Base-by-base conservation (phyloP, 2,329 filamentous ascomycete genomes). In the Phialocephala sp. region DNA sequence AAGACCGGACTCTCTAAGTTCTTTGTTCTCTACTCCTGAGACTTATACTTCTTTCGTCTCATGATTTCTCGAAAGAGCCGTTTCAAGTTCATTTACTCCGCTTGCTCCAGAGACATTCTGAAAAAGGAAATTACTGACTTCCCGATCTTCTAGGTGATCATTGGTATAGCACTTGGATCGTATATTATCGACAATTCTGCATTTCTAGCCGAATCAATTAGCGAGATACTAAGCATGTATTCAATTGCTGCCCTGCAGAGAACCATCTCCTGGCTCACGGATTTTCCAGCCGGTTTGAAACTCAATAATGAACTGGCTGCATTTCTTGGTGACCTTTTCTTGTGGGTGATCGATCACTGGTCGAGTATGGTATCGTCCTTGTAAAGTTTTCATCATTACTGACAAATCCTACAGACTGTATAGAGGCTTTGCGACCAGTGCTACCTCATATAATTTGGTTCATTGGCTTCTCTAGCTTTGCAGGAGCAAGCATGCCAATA, bases 321-420 rank as follows among this genome's bases (percentile, higher is more conserved):
- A n/a, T 99, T 99, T 73, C 85, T 99, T 14, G 95, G 95, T 69
- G 94, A 98, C 74, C 81, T 99, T 2, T 99, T 99, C 75, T 82
- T 98, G 2, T 99, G 95, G 95, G 95, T 99, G 57, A 98, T 99
- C 70, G 94, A 97, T 71, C 96, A 97, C 76, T 99, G 95, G 95
- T 91, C 92, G 64, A 91, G 91, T 92, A 81, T 76, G 87, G 63
- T 18, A 35, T 41, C 24, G 15, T 60, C 65, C 50, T 8, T 41
- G 27, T n/a, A 18, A 14, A 55, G 4, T 56, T 9, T 37, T 22
- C 14, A 14, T 15, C 52, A 35, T 15, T 58, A 50, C 68, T 45
- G 67, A 43, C 20, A 27, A 35, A 27, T 50, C 1, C 11, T 55
- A 14, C 63, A 90, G 90, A 85, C 72, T 95, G 90, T 74, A 92